Evolutionary conservation across 208 protist species (phyloP), one percentile per base, ranked within the genome.

Genomic region (Porcisia deanei): DNA sequence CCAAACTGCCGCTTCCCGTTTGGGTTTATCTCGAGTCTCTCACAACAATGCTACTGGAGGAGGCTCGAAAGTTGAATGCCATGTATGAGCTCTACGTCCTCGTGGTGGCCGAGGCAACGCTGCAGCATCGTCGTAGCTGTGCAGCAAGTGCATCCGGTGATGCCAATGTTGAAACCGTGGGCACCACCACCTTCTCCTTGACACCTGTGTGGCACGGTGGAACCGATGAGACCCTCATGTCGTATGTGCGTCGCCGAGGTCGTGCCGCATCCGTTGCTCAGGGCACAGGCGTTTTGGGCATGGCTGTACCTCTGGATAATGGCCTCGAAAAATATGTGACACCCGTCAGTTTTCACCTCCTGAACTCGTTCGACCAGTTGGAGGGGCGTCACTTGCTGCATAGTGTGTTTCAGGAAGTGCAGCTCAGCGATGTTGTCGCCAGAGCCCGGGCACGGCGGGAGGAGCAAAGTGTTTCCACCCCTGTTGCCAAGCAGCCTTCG

Each of bases 391-490:
- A 82, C 47, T 65, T 82, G 30, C 71, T 82, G 77, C 57, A 77
- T 52, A 70, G 65, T n/a, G 72, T 77, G 18, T 77, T 82, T 53
- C 77, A 69, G 43, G 67, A 69, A 10, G 77, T 82, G 30, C 72
- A 77, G 34, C 64, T 82, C 72, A 82, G 77, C 77, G 77, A 82
- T 63, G 77, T 82, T 37, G 67, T 77, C n/a, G 77, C 77, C 14
- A 71, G 77, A 8, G 64, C 25, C 25, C 63, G 52, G 12, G 72
- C 72, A 9, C 74, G 49, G 49, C 70, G 54, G 45, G 65, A 75
- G 53, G 55, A 65, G 6, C 58, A 53, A 41, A 20, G 43, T 3
- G 16, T 10, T 20, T 59, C 63, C 18, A 22, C 57, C 47, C 52
- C 66, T 37, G 54, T 30, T 41, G 71, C 3, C 9, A 20, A 9